Evolutionary conservation across 805 yeast genomes (phyloP), one percentile per base, ranked within the genome.

Genomic region (Grigorovia yakushimaensis): DNA sequence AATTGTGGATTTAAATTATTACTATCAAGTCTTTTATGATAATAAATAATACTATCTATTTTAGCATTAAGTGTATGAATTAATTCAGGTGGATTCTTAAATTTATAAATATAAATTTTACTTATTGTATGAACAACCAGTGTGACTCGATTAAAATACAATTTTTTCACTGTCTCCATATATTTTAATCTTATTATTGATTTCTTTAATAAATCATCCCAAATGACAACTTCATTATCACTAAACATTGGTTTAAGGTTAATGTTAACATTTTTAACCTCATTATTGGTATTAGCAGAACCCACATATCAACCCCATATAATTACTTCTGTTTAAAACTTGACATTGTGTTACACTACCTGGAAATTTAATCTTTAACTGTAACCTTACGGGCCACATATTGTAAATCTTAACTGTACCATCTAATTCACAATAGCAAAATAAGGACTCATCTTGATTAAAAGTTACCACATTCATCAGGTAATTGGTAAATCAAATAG

Each of bases 401-500:
- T 84, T 85, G 71, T 79, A 91, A 11, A 91, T 95, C 46, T 80
- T 69, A 15, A 15, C 33, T 62, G 91, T 88, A 17, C 98, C 97
- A 41, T 71, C 65, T 50, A 85, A 88, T 51, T 79, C 82, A 45
- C 93, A 85, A 22, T 86, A 72, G 18, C 95, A 86, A 67, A 91
- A 88, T 63, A 97, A 91, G 36, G 88, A 82, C 57, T 81, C 84
- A 67, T 89, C 96, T 65, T 88, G 95, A 66, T 91, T 91, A 72
- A 88, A 13, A 7, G 37, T 33, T 11, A 33, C 18, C 7, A 17
- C 18, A 33, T 33, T 15, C 37, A 33, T 33, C 8, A 9, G 33
- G 9, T 3, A 4, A 15, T 27, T 10, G 33, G 15, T 27, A 27
- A 27, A 15, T 7, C 9, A 15, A 7, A n/a, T n/a, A n/a, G n/a